Percentiles rank a stretch among this genome's conserved stretches.
Conservation (phyloP, 2,329 filamentous ascomycete species). For the Colletotrichum karsti region DNA sequence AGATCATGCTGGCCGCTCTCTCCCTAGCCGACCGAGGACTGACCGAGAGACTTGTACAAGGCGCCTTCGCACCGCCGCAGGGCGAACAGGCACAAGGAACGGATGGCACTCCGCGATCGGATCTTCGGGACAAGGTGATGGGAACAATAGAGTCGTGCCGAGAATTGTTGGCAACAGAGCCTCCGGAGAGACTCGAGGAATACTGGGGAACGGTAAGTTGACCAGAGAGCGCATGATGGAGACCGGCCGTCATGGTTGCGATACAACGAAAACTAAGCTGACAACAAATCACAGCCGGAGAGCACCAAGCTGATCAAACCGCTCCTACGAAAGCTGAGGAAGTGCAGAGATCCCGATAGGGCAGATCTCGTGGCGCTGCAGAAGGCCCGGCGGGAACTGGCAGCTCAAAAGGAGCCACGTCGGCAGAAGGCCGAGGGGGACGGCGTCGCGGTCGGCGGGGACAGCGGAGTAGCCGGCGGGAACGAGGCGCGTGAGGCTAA, state of each 20-base stretch:
- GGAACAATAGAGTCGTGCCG: constrained; percentile 58
- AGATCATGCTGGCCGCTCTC: constrained; percentile 89
- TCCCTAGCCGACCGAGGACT: constrained; percentile 77
- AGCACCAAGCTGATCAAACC: constrained; percentile 60
- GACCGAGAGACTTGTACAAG: constrained; percentile 55
- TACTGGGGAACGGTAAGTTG: constrained; percentile 60
- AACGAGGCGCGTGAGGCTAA: constrained; percentile 49
- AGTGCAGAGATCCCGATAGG: constrained; percentile 78
- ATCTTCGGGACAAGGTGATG: constrained; percentile 57
- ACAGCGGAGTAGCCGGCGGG: constrained; percentile 20
- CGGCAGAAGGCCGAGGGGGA: constrained; percentile 45
- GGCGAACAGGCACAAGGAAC: constrained; percentile 30
- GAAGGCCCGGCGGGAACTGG: constrained; percentile 66
- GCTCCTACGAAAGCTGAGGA: constrained; percentile 74
- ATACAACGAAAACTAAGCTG: constrained; percentile 24
- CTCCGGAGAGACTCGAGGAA: constrained; percentile 61
- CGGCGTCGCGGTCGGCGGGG: constrained; percentile 55
- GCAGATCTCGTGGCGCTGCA: constrained; percentile 76
- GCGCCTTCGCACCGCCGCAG: constrained; percentile 36
- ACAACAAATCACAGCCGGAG: constrained; percentile 50
- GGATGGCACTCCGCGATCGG: constrained; percentile 32
- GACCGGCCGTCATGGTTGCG: neutral
- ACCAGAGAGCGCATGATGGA: neutral
- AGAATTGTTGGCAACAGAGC: constrained; percentile 63
- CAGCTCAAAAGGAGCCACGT: constrained; percentile 51